phyloP scores from a whole-genome alignment of 2,329 filamentous ascomycete genomes.

The Aspergillus fructus region DNA sequence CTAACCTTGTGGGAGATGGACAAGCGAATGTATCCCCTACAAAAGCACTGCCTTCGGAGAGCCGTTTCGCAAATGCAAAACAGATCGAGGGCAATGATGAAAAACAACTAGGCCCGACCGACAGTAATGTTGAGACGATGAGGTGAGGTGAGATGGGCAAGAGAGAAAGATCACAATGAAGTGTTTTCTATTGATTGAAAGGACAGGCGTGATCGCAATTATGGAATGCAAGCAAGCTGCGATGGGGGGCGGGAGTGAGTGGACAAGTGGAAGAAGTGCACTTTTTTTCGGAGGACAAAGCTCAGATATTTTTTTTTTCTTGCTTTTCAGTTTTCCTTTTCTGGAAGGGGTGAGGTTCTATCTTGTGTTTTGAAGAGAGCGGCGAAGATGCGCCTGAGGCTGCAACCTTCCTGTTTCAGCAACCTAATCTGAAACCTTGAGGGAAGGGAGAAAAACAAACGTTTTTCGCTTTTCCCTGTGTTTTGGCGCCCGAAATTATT shows the following conservation, averaged over 20 bases:
- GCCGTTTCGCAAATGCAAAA: constrained; percentile 2
- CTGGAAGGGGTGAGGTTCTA: constrained; percentile 25
- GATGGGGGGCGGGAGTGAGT: constrained; percentile 15
- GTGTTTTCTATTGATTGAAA: constrained; percentile 32
- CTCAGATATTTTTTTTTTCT: constrained; percentile 19
- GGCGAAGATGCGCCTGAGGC: constrained; percentile 26
- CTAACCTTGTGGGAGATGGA: constrained; percentile 81
- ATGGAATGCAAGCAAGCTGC: constrained; percentile 13
- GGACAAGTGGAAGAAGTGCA: constrained; percentile 17
- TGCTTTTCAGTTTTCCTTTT: constrained; percentile 21
- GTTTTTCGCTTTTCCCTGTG: constrained; percentile 15
- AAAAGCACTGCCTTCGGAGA: constrained; percentile 24
- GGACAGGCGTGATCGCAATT: constrained; percentile 16
- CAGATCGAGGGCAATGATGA: not conserved
- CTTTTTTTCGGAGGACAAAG: constrained; percentile 14
- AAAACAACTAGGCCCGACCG: constrained; percentile 3
- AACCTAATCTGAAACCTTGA: constrained; percentile 19
- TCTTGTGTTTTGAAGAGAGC: constrained; percentile 23
- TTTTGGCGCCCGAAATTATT: constrained; percentile 18
- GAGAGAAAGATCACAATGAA: constrained; percentile 39
- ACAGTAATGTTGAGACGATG: constrained; percentile 1
- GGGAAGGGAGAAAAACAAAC: constrained; percentile 11
- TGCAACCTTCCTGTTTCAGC: constrained; percentile 27
- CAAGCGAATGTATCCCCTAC: constrained; percentile 95
- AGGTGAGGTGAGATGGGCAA: constrained; percentile 1